These are phyloP conservation scores for Aspergillus bertholletiae DNA, from an alignment of 495 filamentous ascomycete species.

Conservation along the genomic window DNA sequence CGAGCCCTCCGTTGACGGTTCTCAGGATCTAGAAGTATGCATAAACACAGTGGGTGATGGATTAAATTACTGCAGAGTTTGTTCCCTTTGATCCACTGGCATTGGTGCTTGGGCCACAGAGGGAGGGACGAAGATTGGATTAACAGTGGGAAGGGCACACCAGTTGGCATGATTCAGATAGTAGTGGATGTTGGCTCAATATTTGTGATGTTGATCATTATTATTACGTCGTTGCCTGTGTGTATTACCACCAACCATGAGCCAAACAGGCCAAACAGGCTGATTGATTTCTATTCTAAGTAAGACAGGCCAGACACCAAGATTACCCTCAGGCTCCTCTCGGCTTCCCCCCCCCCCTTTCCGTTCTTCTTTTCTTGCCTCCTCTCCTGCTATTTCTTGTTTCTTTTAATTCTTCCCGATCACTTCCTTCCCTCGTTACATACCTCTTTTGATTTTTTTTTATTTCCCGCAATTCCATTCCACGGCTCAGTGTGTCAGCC, in stretches of 20 bases:
- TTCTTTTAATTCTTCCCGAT: slow-evolving; percentile 12
- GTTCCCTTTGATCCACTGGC: too few species aligned
- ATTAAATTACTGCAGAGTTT: too few species aligned
- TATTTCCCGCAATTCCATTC: slow-evolving; percentile 2
- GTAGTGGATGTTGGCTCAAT: background rate
- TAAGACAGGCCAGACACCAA: background rate
- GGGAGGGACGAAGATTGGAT: background rate
- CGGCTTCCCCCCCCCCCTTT: background rate
- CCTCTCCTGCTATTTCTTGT: background rate
- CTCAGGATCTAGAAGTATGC: too few species aligned
- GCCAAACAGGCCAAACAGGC: background rate
- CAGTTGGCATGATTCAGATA: too few species aligned
- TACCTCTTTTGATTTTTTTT: slow-evolving; percentile 5
- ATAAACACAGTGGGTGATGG: too few species aligned
- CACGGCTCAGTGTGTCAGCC: slow-evolving; percentile 18
- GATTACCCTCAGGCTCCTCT: background rate
- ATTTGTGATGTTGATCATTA: background rate
- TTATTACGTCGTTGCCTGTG: background rate
- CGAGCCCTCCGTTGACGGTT: too few species aligned
- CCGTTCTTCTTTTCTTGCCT: background rate
- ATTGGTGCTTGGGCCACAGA: background rate
- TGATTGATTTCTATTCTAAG: background rate
- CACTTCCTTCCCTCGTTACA: slow-evolving; percentile 16
- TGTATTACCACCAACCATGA: background rate
- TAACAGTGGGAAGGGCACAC: too few species aligned